phyloP scores from a whole-genome alignment of 1,139 yeast genomes.

The Protomyces inouyei region DNA sequence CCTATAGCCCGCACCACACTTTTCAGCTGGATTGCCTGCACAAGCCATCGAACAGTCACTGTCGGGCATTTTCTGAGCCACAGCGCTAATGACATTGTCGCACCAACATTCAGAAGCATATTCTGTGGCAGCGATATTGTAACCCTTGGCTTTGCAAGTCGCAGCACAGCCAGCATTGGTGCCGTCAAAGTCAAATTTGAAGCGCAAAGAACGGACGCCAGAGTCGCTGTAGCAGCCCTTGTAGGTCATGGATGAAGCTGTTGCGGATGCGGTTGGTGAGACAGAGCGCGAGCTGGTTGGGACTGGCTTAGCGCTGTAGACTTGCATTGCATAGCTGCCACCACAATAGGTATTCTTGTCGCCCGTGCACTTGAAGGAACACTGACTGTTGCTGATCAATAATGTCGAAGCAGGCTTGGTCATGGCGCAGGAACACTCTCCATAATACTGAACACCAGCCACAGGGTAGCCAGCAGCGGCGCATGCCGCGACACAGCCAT shows the following conservation, averaged over 20 bases:
- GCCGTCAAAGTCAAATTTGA: conserved; percentile 2
- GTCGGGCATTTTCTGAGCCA: conserved; percentile 2
- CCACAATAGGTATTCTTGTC: conserved; percentile 24
- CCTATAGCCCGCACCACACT: conserved; percentile 22
- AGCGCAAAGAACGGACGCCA: conserved; percentile 7
- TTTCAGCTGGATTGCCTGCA: conserved; percentile 8
- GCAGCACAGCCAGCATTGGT: conserved; percentile 18
- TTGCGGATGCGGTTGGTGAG: not conserved
- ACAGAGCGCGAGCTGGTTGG: not conserved
- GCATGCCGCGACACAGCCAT: conserved; percentile 22
- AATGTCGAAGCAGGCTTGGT: conserved; percentile 13
- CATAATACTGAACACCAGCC: conserved; percentile 26
- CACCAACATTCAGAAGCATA: conserved; percentile 29
- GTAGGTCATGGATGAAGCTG: not conserved
- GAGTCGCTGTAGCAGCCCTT: conserved; percentile 27
- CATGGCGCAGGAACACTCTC: conserved; percentile 26
- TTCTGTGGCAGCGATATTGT: conserved; percentile 26
- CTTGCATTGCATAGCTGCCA: conserved; percentile 17
- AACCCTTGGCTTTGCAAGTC: conserved; percentile 17
- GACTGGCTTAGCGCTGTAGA: conserved; percentile 9
- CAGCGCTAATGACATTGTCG: conserved; percentile 18
- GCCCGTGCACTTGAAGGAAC: conserved; percentile 26
- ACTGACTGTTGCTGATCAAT: conserved; percentile 1
- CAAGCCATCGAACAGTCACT: conserved; percentile 27
- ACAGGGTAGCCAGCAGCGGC: conserved; percentile 8